These are phyloP conservation scores for Rhipidocladum racemiflorum DNA, from an alignment of 176 grass and related monocot species.

Conservation along the genomic window DNA sequence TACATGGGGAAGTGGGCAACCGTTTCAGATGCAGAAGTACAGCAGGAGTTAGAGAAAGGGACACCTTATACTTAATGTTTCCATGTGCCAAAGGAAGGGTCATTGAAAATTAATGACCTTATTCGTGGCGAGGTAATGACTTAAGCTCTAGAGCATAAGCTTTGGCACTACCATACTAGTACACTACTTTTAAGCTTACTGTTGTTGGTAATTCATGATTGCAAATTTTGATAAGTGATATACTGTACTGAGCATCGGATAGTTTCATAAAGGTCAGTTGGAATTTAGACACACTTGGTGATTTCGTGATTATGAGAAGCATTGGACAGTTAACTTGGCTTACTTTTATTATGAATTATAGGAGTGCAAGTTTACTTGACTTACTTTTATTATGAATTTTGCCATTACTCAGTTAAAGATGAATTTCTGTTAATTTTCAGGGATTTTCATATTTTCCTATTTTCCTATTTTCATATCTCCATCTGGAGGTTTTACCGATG, in stretches of 20 bases:
- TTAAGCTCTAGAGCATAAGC: no score
- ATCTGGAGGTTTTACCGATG: conserved; percentile 36
- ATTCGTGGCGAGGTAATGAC: no score
- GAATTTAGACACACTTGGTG: conserved; percentile 83
- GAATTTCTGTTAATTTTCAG: no score
- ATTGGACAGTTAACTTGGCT: no score
- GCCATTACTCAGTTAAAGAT: no score
- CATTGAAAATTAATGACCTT: conserved; percentile 80
- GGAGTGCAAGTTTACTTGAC: no score
- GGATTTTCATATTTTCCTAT: no score
- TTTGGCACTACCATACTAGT: not conserved
- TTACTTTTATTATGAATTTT: no score
- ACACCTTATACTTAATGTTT: conserved; percentile 89
- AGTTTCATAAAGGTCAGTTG: conserved; percentile 98
- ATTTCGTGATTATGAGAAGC: conserved; percentile 98
- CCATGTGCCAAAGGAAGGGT: conserved; percentile 77
- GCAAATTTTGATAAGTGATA: conserved; percentile 1
- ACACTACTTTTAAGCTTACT: not conserved
- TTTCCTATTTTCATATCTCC: no score
- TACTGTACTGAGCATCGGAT: conserved; percentile 54
- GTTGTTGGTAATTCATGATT: not conserved
- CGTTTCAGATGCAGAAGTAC: no score
- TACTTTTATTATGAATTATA: no score
- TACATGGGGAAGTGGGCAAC: no score
- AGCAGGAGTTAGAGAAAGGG: conserved; percentile 72